Base-by-base conservation (phyloP, 2,329 filamentous ascomycete genomes). In the Ascochyta viciae-villosae region DNA sequence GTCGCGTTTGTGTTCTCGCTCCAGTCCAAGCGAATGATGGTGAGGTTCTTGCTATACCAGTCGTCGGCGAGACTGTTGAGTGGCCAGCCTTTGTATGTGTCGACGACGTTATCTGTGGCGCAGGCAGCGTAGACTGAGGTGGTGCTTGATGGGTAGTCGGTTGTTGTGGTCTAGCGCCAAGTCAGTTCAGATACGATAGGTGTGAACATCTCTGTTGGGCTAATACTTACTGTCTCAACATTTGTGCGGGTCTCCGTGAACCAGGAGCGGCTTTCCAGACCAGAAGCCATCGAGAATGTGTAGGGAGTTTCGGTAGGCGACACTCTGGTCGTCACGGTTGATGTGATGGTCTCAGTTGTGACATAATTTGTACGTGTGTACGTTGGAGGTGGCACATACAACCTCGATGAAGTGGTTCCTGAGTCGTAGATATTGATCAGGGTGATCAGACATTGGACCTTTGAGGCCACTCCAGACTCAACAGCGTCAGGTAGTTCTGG, bases 1-100 rank as follows among this genome's bases (percentile, higher is more conserved):
- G 53, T 51, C 16, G 43, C 47, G 9, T 56, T 56, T n/a, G 16
- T 41, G 37, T 43, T 19, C 3, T 56, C 43, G 31, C 38, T 47
- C 53, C 53, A 51, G 38, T 48, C 42, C 4, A 40, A 27, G 37
- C 53, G 53, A 13, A 56, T 47, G 38, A 56, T 38, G 26, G 53
- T 56, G 24, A 35, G 27, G 27, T 56, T 56, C 42, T 56, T 56
- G 31, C 26, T 56, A 37, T 56, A 43, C 53, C 47, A 56, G 42
- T 56, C 42, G 3, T 24, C 38, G 6, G 53, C 47, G 33, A 56
- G 53, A 8, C 39, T 42, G 29, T 43, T 29, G 1, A 56, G 31
- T 5, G 53, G 31, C 37, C 35, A 56, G 31, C n/a, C 19, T 1
- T 43, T 27, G 43, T 56, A 56, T 3, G 42, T 39, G 42, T 56